Conservation (phyloP, 2,329 filamentous ascomycete species). For the Cladophialophora bantiana region DNA sequence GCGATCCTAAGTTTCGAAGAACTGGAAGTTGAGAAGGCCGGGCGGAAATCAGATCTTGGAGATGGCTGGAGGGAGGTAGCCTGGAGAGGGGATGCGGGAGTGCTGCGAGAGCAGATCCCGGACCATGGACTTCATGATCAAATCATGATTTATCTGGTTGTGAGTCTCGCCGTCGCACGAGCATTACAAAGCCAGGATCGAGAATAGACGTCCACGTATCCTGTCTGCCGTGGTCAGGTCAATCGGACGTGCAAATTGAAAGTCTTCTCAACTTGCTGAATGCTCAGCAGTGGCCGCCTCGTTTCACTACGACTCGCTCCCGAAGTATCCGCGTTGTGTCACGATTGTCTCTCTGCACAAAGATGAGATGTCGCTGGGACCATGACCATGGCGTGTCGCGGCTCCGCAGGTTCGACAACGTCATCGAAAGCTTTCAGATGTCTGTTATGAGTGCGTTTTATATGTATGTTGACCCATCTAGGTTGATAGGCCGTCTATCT, state of each 20-base stretch:
- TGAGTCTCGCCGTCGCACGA: conserved; percentile 59
- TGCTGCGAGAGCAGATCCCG: conserved; percentile 62
- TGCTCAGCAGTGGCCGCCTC: background rate
- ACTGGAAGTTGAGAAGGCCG: conserved; percentile 54
- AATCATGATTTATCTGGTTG: conserved; percentile 64
- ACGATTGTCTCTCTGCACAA: too few relatives aligned
- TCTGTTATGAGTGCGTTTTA: too few relatives aligned
- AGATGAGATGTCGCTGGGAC: too few relatives aligned
- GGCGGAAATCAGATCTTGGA: conserved; percentile 51
- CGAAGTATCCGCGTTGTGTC: background rate
- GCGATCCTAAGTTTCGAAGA: conserved; percentile 49
- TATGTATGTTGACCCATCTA: too few relatives aligned
- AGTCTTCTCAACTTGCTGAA: background rate
- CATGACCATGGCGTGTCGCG: background rate
- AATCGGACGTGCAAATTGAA: background rate
- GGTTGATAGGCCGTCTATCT: too few relatives aligned
- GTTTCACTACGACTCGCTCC: background rate
- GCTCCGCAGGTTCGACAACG: background rate
- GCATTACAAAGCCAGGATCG: conserved; percentile 48
- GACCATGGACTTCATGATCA: conserved; percentile 65
- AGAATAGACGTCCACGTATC: background rate
- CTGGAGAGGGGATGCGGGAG: conserved; percentile 54
- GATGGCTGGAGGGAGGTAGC: conserved; percentile 60
- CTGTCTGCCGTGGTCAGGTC: background rate
- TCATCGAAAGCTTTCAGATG: too few relatives aligned